Evolutionary conservation across 2,329 filamentous ascomycete genomes (phyloP).

Genomic region (Periconia sp.): DNA sequence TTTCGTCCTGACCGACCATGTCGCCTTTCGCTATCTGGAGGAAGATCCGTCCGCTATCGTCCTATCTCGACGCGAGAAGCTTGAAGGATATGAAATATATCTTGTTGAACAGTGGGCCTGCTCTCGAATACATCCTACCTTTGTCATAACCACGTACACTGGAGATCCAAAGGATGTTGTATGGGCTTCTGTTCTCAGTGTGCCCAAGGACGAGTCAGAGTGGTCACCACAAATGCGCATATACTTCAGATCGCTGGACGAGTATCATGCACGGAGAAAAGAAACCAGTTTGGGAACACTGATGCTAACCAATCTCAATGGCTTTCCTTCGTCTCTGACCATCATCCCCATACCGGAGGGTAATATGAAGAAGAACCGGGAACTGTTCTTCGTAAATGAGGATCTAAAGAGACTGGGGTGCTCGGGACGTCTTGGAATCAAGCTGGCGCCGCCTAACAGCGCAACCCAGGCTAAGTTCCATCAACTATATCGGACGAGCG

Average conservation of each 20-base stretch:
- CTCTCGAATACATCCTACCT: constrained; percentile 86
- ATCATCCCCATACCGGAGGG: constrained; percentile 91
- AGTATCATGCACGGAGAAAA: constrained; percentile 83
- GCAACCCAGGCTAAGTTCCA: constrained; percentile 91
- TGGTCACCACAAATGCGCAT: constrained; percentile 82
- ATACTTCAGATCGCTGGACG: constrained; percentile 85
- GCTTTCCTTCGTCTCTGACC: constrained; percentile 88
- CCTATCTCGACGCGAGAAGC: constrained; percentile 70
- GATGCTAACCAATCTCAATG: constrained; percentile 93
- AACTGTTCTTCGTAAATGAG: constrained; percentile 91
- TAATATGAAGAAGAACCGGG: constrained; percentile 78
- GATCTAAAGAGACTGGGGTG: constrained; percentile 91
- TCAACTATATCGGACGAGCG: constrained; percentile 86
- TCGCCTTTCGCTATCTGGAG: constrained; percentile 76
- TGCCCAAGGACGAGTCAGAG: constrained; percentile 77
- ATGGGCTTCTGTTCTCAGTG: constrained; percentile 78
- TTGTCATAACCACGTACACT: constrained; percentile 91
- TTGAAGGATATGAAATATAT: constrained; percentile 90
- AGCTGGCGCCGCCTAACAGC: constrained; percentile 75
- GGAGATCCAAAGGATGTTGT: constrained; percentile 81
- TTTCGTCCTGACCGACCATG: constrained; percentile 69
- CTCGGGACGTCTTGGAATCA: constrained; percentile 86
- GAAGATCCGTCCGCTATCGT: constrained; percentile 80
- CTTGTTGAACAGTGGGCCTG: constrained; percentile 98
- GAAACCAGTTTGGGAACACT: constrained; percentile 82